Percentiles rank a stretch among this genome's conserved stretches.
Conservation (phyloP, 106 monocot genomes). For the Acorus calamus region DNA sequence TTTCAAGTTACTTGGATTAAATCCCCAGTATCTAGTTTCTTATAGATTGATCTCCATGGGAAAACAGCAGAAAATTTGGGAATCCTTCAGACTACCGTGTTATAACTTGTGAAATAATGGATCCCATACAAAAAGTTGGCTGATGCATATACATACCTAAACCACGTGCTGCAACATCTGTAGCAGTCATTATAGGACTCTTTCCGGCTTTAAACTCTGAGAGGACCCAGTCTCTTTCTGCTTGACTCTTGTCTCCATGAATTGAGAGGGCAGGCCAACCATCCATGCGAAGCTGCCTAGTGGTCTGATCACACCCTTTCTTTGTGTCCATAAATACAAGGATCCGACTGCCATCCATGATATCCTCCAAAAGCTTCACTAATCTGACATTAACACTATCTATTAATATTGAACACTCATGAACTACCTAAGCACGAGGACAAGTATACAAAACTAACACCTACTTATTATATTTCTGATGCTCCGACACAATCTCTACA, state of each 20-base stretch:
- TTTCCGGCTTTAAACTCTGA: constrained; percentile 95
- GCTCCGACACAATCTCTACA: constrained; percentile 91
- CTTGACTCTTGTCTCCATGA: constrained; percentile 96
- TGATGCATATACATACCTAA: constrained; percentile 32
- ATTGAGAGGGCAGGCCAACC: constrained; percentile 95
- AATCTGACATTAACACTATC: constrained; percentile 32
- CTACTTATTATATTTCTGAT: constrained; percentile 99
- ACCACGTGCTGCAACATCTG: constrained; percentile 98
- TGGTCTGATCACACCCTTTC: constrained; percentile 86
- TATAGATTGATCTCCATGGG: too few species aligned
- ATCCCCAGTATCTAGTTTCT: too few species aligned
- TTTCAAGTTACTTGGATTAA: too few species aligned
- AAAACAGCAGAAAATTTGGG: too few species aligned
- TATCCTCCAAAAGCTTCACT: constrained; percentile 87
- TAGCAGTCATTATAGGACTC: constrained; percentile 97
- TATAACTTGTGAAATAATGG: too few species aligned
- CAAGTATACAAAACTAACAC: constrained; percentile 3
- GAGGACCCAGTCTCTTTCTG: constrained; percentile 97
- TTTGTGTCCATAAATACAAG: constrained; percentile 94
- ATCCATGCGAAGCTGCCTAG: constrained; percentile 85
- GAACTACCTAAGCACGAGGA: background rate
- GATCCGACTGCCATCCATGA: constrained; percentile 96
- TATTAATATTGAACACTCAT: background rate
- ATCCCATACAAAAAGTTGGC: too few species aligned
- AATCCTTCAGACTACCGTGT: too few species aligned